Conservation (phyloP, 768 basidiomycete species). For the Hysterangium stoloniferum region DNA sequence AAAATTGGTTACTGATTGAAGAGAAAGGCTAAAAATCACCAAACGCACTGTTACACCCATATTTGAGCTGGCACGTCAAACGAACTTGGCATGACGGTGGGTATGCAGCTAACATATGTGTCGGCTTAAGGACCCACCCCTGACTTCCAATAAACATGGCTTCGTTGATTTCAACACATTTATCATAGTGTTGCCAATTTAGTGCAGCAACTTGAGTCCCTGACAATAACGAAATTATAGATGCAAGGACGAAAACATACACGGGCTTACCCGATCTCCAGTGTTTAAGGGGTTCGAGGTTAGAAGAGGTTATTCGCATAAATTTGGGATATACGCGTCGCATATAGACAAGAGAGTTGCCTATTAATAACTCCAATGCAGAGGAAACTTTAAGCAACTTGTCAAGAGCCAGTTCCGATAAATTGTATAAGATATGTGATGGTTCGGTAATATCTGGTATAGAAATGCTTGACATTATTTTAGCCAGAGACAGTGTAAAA, state of each 20-base stretch:
- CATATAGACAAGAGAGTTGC: conserved; percentile 36
- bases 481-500: not conserved
- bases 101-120: conserved; percentile 14
- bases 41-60: conserved; percentile 36
- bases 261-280: conserved; percentile 33
- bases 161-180: conserved; percentile 40
- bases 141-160: conserved; percentile 49
- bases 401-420: conserved; percentile 43
- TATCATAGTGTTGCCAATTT: conserved; percentile 58
- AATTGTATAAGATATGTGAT: conserved; percentile 49
- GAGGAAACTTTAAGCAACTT: conserved; percentile 31
- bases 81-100: not conserved
- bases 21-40: not conserved
- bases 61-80: not conserved
- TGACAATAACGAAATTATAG: not conserved
- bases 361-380: conserved; percentile 26
- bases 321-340: conserved; percentile 53
- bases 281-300: conserved; percentile 44
- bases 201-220: conserved; percentile 51
- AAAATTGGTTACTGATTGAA: no score
- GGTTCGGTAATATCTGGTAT: conserved; percentile 32
- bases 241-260: not conserved
- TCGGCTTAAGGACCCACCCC: conserved; percentile 50
- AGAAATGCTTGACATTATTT: not conserved
- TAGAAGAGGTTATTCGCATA: conserved; percentile 46